Evolutionary conservation across 176 grass and related monocot genomes (phyloP).

Genomic region (Tillandsia leiboldiana): DNA sequence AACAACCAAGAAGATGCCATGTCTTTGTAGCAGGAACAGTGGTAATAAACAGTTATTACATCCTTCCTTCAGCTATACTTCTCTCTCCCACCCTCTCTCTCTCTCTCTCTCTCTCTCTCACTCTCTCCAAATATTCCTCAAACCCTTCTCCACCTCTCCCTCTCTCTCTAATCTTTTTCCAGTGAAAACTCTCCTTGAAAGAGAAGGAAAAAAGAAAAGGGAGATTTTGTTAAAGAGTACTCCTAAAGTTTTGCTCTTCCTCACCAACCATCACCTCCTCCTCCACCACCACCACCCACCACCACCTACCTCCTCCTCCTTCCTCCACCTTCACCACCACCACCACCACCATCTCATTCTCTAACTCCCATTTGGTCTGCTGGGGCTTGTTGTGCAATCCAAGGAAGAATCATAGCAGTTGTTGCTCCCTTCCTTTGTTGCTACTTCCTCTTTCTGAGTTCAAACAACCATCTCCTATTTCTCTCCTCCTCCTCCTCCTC

Average conservation of each 20-base stretch:
- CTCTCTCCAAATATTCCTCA: conserved; percentile 7
- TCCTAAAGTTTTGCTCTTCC: background rate
- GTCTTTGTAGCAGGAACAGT: conserved; percentile 52
- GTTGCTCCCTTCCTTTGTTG: conserved; percentile 1
- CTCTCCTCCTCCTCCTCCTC: background rate
- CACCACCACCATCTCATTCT: conserved; percentile 33
- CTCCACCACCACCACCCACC: conserved; percentile 18
- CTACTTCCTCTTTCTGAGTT: background rate
- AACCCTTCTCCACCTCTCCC: background rate
- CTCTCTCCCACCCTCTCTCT: conserved; percentile 11
- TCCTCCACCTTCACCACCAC: conserved; percentile 26
- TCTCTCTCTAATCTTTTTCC: background rate
- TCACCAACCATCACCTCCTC: conserved; percentile 9
- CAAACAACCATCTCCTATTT: background rate
- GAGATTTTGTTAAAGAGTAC: conserved; percentile 13
- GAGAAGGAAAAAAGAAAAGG: background rate
- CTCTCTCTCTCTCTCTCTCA: background rate
- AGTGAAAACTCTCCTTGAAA: background rate
- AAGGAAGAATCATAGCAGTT: conserved; percentile 62
- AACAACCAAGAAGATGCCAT: conserved; percentile 46
- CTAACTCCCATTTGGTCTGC: conserved; percentile 19
- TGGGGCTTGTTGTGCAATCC: conserved; percentile 56
- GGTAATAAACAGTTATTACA: conserved; percentile 16
- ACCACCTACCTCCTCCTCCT: conserved; percentile 1
- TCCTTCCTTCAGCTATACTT: conserved; percentile 8